Evolutionary conservation across 1,139 yeast species (phyloP), one percentile per base, ranked within the genome.

Genomic region (Schizosaccharomyces versatilis): DNA sequence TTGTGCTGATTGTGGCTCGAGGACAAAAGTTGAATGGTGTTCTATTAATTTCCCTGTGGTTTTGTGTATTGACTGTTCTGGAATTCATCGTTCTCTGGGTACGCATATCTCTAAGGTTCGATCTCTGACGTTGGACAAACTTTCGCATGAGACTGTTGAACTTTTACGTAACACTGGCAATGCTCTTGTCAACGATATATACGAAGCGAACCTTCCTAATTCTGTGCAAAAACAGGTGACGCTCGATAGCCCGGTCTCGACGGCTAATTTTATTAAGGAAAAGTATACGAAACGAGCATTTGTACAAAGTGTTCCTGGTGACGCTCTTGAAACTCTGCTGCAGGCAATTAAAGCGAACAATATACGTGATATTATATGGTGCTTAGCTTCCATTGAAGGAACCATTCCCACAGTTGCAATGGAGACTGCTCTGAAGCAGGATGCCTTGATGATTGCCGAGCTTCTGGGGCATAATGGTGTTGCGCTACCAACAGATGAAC

Each of bases 1-100:
- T 7, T 88, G 97, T 67, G 83, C 85, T 9, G 97, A 88, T 63
- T 88, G 97, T 70, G 81, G 81, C 0, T 62, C 69, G 0, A 77
- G 75, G 8, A 69, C 74, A 38, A 63, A 64, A 48, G 94, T 84
- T 8, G 96, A 86, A 62, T 88, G 96, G 96, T 76, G 88, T 5
- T 83, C 95, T 0, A 72, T 85, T 59, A 88, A 84, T 63, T 68
- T 81, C 54, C 68, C 85, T 56, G 78, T 79, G 32, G 77, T 82
- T 8, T 71, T 88, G 47, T 88, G 97, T 66, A 80, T 44, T 7
- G 79, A 81, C 53, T 88, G 97, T 63, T 81, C 95, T 0, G 76
- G 77, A 1, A 72, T 74, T 0, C 97, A 88, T 66, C 75, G 93
- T 60, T 76, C 84, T 41, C 68, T 88, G 59, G 94, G 94, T 0